Evolutionary conservation across 345 rosid genomes (phyloP).

Genomic region (Eucalyptus leucophloia): DNA sequence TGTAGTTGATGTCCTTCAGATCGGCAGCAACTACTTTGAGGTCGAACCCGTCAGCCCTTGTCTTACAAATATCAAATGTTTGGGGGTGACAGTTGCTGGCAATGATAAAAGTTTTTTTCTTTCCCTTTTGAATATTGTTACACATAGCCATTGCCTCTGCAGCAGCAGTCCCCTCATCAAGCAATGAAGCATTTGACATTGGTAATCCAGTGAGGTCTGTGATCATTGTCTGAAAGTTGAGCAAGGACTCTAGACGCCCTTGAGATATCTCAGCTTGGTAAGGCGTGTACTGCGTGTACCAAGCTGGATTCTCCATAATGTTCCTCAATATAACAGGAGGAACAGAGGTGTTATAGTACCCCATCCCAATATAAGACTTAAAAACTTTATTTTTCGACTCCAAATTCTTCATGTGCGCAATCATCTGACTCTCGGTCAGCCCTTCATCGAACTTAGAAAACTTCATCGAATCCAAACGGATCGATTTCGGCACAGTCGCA

Average conservation of each 20-base stretch:
- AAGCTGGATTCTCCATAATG: conserved; percentile 94
- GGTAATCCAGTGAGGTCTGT: conserved; percentile 90
- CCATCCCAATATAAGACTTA: conserved; percentile 93
- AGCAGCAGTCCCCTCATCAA: conserved; percentile 98
- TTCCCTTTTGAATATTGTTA: conserved; percentile 74
- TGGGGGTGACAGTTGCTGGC: conserved; percentile 88
- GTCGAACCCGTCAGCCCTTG: conserved; percentile 88
- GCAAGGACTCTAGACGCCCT: conserved; percentile 84
- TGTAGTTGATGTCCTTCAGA: conserved; percentile 74
- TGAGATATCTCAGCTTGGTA: conserved; percentile 97
- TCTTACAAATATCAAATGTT: conserved; percentile 90
- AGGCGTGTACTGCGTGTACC: conserved; percentile 98
- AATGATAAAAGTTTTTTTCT: conserved; percentile 85
- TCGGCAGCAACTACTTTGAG: conserved; percentile 54
- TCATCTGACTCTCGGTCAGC: conserved; percentile 83
- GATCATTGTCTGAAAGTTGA: conserved; percentile 78
- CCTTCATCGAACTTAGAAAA: conserved; percentile 82
- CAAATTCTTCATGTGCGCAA: conserved; percentile 58
- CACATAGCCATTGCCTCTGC: conserved; percentile 99
- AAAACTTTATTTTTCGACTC: conserved; percentile 78
- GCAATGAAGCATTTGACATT: conserved; percentile 89
- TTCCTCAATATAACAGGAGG: conserved; percentile 94
- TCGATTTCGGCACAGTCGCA: conserved; percentile 92
- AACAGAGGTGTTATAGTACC: conserved; percentile 78
- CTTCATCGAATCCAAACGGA: conserved; percentile 73